Evolutionary conservation across 345 rosid species (phyloP), one percentile per base, ranked within the genome.

Genomic region (Xanthoceras sorbifolium): DNA sequence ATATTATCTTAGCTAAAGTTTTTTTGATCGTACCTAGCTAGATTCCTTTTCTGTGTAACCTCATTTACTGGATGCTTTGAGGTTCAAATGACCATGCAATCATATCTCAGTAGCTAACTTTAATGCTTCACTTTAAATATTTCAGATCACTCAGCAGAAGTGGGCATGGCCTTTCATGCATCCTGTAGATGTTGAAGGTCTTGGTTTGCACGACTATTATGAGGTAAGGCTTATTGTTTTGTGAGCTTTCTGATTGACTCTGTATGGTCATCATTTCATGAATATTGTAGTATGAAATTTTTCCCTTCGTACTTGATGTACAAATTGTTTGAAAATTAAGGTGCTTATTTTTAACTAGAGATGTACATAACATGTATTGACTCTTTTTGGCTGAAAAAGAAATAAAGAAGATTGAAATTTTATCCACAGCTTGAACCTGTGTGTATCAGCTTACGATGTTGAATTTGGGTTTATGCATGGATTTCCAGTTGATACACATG

Each of bases 101-200:
- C 44, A 64, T 50, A 23, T 22, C 40, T 38, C 29, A 38, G 75
- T 44, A 46, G 44, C 69, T 73, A 46, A 22, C 12, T 64, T 26
- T 31, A 26, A 69, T 72, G 31, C 34, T 60, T 76, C 23, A 38
- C 69, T 50, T 78, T 55, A 55, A 36, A 36, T 55, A 28, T 79
- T 52, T 55, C 87, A 92, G 97, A 77, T 92, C 76, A 85, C 91
- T 55, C 88, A 82, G 84, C 94, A 88, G 83, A 87, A 84, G 80
- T 90, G 93, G 97, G 97, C 93, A 34, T 80, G 81, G 87, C 97
- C 94, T 61, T 92, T 92, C 69, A 64, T 83, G 91, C 75, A 89
- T 72, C 97, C 97, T 48, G 97, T 92, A 44, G 97, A 92, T 80
- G 94, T 90, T 67, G 63, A 83, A 80, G 90, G 94, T 69, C 94